Evolutionary conservation across 495 filamentous ascomycete species (phyloP), one percentile per base, ranked within the genome.

Genomic region (Xylaria acuta): DNA sequence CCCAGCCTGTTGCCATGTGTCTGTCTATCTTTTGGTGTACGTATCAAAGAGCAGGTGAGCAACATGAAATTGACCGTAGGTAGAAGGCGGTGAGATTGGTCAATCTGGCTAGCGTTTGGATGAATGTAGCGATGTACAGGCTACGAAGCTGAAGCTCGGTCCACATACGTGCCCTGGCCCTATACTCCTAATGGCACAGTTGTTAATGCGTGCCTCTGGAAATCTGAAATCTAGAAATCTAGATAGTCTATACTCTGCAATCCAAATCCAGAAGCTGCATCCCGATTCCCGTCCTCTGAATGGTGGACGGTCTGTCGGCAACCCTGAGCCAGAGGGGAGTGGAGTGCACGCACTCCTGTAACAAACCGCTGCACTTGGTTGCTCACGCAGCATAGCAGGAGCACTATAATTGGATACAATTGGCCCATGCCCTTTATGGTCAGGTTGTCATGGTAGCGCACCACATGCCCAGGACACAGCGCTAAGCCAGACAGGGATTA

Each of bases 401-500:
- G 12, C 22, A 38, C 36, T 38, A 38, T 7, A 7, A 7, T 38
- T 3, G 36, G 36, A 58, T 22, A 5, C 49, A 22, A 69, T 69
- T 69, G 67, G 67, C 41, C 36, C 67, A 30, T 49, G 1, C 7
- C 1, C 16, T 32, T 14, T 0, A 71, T 53, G 45, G 47, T 63
- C 63, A 47, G 77, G 77, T 79, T 79, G 77, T 78, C 77, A 76
- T 76, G 77, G 77, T 79, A 79, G 77, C 76, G 69, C 47, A 72
- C 68, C 74, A 78, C 76, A 74, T 75, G 76, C 77, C 75, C 73
- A 70, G 73, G 22, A 38, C 0, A 40, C 11, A 8, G 36, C 70
- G 72, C 77, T 79, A 79, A 45, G 0, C 76, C 67, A 0, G 0
- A 22, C 12, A 0, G 0, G 36, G 64, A 16, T 20, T 78, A 76